These are phyloP conservation scores for Hibiscus mutabilis DNA, from an alignment of 345 rosid species.

Conservation along the genomic window DNA sequence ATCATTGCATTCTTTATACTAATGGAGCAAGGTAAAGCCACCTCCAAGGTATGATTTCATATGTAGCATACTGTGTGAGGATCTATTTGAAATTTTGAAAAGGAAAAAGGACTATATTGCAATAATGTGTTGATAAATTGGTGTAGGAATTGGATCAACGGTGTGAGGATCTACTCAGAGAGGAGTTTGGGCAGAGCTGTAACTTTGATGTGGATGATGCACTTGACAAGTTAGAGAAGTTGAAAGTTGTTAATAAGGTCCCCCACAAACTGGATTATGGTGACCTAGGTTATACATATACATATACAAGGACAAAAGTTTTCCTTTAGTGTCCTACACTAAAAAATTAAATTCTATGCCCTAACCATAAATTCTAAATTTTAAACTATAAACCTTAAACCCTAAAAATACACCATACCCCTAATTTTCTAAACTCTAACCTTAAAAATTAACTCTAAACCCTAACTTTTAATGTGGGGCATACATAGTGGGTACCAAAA, in stretches of 20 bases:
- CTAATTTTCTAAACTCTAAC: too few species aligned
- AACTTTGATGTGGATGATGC: conserved; percentile 96
- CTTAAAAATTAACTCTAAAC: too few species aligned
- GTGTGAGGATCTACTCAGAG: conserved; percentile 44
- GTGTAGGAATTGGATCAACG: conserved; percentile 71
- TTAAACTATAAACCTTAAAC: too few species aligned
- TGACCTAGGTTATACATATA: not conserved
- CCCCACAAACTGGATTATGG: not conserved
- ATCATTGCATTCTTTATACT: conserved; percentile 58
- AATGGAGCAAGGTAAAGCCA: conserved; percentile 53
- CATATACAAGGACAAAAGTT: too few species aligned
- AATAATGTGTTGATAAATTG: conserved; percentile 16
- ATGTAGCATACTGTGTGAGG: too few species aligned
- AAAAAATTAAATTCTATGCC: too few species aligned
- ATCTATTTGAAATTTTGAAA: too few species aligned
- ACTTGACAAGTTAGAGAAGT: conserved; percentile 68
- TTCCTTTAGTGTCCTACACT: too few species aligned
- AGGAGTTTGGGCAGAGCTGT: conserved; percentile 73
- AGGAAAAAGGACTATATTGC: not conserved
- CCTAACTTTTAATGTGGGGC: too few species aligned
- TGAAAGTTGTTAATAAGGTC: conserved; percentile 42
- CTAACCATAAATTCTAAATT: too few species aligned
- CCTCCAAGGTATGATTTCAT: conserved; percentile 42
- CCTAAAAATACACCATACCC: too few species aligned
- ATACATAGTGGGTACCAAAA: too few species aligned